phyloP scores from a whole-genome alignment of 148 eudicot species.

The Tetragonia tetragonoides region DNA sequence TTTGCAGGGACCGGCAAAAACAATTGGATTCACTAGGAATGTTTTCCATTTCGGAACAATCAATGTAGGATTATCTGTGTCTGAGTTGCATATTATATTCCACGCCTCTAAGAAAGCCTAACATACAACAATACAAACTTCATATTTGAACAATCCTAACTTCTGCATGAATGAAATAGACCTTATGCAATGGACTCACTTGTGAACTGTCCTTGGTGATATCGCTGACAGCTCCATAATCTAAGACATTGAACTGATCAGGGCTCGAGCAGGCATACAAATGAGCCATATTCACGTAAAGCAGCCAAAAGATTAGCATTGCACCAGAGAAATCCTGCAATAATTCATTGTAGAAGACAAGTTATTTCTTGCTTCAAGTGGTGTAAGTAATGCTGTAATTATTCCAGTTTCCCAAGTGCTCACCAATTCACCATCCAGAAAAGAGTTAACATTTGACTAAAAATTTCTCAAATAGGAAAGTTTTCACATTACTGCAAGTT shows the following conservation, averaged over 20 bases:
- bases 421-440: not conserved
- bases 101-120: slow-evolving; percentile 64
- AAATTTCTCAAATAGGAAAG: not conserved
- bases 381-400: not conserved
- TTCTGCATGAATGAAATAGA: not conserved
- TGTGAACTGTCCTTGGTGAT: slow-evolving; percentile 35
- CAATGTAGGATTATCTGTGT: slow-evolving; percentile 26
- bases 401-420: not conserved
- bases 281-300: slow-evolving; percentile 21
- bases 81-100: slow-evolving; percentile 43
- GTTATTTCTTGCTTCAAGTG: not conserved
- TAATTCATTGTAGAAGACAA: not conserved
- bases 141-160: not conserved
- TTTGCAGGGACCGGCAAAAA: slow-evolving; percentile 60
- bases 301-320: slow-evolving; percentile 29
- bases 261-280: slow-evolving; percentile 19
- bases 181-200: slow-evolving; percentile 1
- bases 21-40: slow-evolving; percentile 45
- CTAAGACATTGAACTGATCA: slow-evolving; percentile 28
- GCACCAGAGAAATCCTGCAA: slow-evolving; percentile 28
- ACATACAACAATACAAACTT: not conserved
- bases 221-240: slow-evolving; percentile 32
- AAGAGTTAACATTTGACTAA: not conserved
- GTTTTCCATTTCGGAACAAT: slow-evolving; percentile 37
- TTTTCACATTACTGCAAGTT: not conserved